phyloP scores from a whole-genome alignment of 1,139 yeast genomes.

The Suhomyces kunorum region DNA sequence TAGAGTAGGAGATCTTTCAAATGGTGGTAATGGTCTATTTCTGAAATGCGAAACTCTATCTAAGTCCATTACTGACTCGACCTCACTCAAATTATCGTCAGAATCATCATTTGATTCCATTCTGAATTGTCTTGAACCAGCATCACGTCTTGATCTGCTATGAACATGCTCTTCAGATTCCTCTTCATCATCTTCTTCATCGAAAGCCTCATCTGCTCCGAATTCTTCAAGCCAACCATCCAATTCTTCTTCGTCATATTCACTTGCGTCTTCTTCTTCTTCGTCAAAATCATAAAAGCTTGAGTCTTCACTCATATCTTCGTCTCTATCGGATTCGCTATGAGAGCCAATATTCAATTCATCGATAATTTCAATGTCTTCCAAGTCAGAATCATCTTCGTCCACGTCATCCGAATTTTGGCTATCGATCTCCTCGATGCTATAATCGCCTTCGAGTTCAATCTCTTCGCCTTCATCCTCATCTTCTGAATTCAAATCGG shows the following conservation, averaged over 20 bases:
- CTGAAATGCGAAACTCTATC: conserved; percentile 14
- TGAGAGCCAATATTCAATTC: conserved; percentile 37
- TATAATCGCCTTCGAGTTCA: conserved; percentile 27
- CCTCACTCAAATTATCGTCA: conserved; percentile 25
- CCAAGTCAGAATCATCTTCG: conserved; percentile 23
- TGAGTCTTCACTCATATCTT: conserved; percentile 29
- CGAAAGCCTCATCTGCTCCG: conserved; percentile 25
- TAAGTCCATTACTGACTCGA: conserved; percentile 25
- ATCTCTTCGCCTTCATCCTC: conserved; percentile 27
- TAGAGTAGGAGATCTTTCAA: conserved; percentile 14
- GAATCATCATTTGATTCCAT: conserved; percentile 19
- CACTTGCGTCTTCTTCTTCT: conserved; percentile 27
- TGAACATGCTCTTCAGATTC: conserved; percentile 2
- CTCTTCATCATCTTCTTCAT: conserved; percentile 15
- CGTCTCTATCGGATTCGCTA: conserved; percentile 25
- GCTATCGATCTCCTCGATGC: conserved; percentile 21
- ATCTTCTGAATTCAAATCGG: conserved; percentile 29
- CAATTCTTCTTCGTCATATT: conserved; percentile 43
- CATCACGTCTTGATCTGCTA: conserved; percentile 7
- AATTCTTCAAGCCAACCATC: conserved; percentile 51
- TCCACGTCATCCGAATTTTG: conserved; percentile 13
- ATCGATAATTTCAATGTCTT: conserved; percentile 42
- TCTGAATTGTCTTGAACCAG: conserved; percentile 4
- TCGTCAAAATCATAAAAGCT: conserved; percentile 35
- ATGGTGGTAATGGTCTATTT: conserved; percentile 11